phyloP scores from a whole-genome alignment of 2,329 filamentous ascomycete species.

The Leptographium procerum region DNA sequence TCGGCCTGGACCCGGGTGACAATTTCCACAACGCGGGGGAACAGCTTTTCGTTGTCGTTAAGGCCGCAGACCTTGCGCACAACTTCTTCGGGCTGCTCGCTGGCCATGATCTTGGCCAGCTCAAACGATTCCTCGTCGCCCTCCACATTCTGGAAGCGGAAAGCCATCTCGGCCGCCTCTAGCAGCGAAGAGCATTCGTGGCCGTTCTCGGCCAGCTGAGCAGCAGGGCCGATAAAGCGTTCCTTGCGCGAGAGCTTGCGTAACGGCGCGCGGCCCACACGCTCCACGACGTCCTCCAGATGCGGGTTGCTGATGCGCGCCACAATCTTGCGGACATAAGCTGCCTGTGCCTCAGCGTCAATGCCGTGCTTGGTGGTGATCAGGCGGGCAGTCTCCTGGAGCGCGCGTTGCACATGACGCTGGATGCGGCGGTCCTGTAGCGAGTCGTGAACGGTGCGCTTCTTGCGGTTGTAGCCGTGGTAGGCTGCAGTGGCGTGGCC shows the following conservation, averaged over 20 bases:
- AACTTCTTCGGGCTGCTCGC: constrained; percentile 60
- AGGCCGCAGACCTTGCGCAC: constrained; percentile 75
- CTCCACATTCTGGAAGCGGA: constrained; percentile 90
- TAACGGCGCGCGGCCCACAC: constrained; percentile 86
- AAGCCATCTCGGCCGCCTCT: constrained; percentile 77
- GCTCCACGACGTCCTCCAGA: constrained; percentile 84
- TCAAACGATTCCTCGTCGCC: constrained; percentile 83
- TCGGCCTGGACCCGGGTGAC: constrained; percentile 77
- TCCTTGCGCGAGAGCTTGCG: constrained; percentile 93
- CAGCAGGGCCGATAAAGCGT: constrained; percentile 86
- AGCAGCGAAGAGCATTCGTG: constrained; percentile 64
- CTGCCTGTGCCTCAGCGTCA: constrained; percentile 58
- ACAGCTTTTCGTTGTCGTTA: constrained; percentile 65
- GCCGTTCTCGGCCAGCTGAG: constrained; percentile 74
- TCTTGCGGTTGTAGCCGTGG: constrained; percentile 79
- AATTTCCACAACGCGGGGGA: constrained; percentile 59
- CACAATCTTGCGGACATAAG: constrained; percentile 88
- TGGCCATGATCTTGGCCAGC: constrained; percentile 74
- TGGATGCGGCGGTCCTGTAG: constrained; percentile 72
- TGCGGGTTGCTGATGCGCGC: constrained; percentile 86
- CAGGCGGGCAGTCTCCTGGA: constrained; percentile 75
- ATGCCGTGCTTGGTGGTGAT: constrained; percentile 79
- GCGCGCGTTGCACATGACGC: constrained; percentile 64
- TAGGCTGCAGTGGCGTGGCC: constrained; percentile 93
- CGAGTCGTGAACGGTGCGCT: constrained; percentile 81